These are phyloP conservation scores for Neurospora sp. DNA, from an alignment of 495 filamentous ascomycete species.

Conservation along the genomic window DNA sequence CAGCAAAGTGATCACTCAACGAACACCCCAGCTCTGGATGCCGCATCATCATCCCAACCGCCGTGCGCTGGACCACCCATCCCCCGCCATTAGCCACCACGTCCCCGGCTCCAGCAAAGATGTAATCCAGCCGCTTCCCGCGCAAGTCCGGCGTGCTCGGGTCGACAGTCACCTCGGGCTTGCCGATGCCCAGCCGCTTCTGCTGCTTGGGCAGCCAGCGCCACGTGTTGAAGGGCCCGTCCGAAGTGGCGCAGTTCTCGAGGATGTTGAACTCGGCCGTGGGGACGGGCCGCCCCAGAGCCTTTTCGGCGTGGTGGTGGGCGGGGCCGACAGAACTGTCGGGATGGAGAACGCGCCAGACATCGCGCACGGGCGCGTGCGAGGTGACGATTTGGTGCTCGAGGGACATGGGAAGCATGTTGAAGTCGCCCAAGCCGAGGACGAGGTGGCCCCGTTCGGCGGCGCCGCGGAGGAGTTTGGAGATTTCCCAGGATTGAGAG, in stretches of 20 bases:
- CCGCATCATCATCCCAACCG: conserved; percentile 71
- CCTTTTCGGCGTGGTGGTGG: conserved; percentile 51
- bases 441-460: conserved; percentile 76
- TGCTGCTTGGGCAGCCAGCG: conserved; percentile 62
- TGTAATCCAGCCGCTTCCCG: conserved; percentile 89
- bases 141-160: conserved; percentile 51
- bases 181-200: conserved; percentile 42
- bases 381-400: conserved; percentile 76
- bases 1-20: conserved; percentile 86
- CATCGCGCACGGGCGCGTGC: conserved; percentile 69
- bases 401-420: conserved; percentile 81
- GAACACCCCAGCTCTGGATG: conserved; percentile 77
- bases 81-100: conserved; percentile 19
- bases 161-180: conserved; percentile 38
- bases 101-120: conserved; percentile 48
- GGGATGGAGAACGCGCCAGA: conserved; percentile 72
- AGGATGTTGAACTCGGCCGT: conserved; percentile 64
- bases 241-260: conserved; percentile 80
- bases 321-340: conserved; percentile 67
- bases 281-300: conserved; percentile 45
- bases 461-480: conserved; percentile 80
- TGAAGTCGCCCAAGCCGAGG: conserved; percentile 84
- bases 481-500: conserved; percentile 95
- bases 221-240: conserved; percentile 85
- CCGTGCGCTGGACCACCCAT: conserved; percentile 59